Evolutionary conservation across 202 grass and related monocot genomes (phyloP).

Genomic region (Carex arenaria): DNA sequence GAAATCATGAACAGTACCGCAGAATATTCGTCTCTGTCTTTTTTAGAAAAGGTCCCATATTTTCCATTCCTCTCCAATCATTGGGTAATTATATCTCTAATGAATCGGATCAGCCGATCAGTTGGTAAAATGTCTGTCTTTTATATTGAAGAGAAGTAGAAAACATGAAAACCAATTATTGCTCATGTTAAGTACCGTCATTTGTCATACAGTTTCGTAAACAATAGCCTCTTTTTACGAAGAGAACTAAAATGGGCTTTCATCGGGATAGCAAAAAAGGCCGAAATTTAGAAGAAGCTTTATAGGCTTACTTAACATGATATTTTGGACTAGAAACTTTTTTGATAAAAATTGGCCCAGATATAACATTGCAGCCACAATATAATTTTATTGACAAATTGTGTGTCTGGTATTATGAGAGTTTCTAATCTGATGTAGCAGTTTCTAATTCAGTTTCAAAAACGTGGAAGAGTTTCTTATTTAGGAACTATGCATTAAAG

Average conservation of each 20-base stretch:
- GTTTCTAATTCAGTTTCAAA: too few species aligned
- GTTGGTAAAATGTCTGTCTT: background rate
- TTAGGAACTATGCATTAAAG: too few species aligned
- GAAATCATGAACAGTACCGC: background rate
- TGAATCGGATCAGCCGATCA: background rate
- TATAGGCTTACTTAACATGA: background rate
- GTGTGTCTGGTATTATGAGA: too few species aligned
- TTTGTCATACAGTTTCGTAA: background rate
- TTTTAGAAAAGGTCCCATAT: background rate
- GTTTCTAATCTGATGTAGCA: too few species aligned
- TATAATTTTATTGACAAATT: too few species aligned
- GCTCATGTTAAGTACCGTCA: background rate
- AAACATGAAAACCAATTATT: background rate
- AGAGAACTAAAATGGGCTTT: background rate
- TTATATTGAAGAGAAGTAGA: background rate
- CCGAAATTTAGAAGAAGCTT: background rate
- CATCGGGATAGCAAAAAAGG: background rate
- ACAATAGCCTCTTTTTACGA: background rate
- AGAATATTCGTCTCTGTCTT: slow-evolving; percentile 5
- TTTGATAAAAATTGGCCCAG: background rate
- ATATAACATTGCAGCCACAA: background rate
- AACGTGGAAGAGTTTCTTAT: too few species aligned
- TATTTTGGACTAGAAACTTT: background rate
- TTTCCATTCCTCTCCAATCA: background rate
- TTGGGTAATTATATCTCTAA: slow-evolving; percentile 2